Conservation (phyloP, 106 monocot species). For the Acorus calamus region DNA sequence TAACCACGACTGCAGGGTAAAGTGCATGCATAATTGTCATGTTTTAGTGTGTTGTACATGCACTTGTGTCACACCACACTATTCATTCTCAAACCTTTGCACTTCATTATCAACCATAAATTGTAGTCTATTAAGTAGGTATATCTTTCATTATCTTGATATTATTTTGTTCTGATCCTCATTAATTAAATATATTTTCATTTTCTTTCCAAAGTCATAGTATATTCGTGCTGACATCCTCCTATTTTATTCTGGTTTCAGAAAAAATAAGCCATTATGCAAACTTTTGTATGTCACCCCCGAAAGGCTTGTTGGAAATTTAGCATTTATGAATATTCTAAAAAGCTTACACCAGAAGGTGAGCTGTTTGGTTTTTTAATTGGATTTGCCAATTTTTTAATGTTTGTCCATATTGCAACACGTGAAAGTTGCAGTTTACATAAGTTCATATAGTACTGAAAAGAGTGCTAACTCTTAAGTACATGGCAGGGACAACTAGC, state of each 20-base stretch:
- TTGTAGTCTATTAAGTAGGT: neutral
- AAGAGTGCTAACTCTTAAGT: constrained; percentile 10
- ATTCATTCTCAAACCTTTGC: too few species aligned
- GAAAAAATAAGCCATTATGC: constrained; percentile 68
- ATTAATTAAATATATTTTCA: neutral
- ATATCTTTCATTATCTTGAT: too few species aligned
- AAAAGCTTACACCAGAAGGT: constrained; percentile 73
- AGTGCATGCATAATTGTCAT: too few species aligned
- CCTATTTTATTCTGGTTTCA: constrained; percentile 17
- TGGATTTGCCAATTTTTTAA: neutral
- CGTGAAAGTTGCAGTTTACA: neutral
- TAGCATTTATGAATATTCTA: constrained; percentile 51
- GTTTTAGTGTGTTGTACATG: too few species aligned
- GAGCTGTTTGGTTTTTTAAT: neutral
- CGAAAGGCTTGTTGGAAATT: constrained; percentile 74
- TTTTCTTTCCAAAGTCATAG: neutral
- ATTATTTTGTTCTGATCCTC: too few species aligned
- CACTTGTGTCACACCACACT: too few species aligned
- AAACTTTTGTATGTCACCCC: constrained; percentile 95
- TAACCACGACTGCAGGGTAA: too few species aligned
- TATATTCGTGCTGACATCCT: neutral
- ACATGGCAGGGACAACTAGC: constrained; percentile 58
- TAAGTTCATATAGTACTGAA: neutral
- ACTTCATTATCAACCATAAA: neutral
- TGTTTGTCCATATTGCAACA: neutral